Conservation (phyloP, 2,329 filamentous ascomycete species). For the Cladosporium sp. region DNA sequence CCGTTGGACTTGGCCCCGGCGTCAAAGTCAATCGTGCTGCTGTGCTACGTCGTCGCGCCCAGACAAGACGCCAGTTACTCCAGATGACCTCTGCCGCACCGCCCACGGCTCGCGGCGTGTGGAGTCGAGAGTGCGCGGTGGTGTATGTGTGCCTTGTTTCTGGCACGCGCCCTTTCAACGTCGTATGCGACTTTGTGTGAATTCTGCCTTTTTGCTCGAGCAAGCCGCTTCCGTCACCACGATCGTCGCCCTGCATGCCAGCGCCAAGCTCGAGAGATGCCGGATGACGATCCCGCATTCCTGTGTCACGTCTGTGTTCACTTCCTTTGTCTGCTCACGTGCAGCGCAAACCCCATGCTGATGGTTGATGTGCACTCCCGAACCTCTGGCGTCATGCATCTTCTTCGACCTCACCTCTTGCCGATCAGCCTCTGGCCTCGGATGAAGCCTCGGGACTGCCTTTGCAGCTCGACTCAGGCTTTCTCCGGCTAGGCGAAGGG, state of each 20-base stretch:
- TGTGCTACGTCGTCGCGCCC: background rate
- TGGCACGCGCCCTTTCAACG: background rate
- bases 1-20: background rate
- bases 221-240: background rate
- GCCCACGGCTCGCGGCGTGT: background rate
- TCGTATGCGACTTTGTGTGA: background rate
- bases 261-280: background rate
- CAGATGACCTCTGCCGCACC: background rate
- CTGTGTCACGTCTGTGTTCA: constrained; percentile 4
- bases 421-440: background rate
- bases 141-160: background rate
- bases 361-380: background rate
- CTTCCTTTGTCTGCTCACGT: background rate
- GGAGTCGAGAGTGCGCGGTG: background rate
- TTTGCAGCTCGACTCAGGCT: background rate
- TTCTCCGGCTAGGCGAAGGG: background rate
- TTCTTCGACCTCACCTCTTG: background rate
- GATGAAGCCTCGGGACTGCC: background rate
- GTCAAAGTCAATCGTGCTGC: background rate
- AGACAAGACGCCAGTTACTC: background rate
- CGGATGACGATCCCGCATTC: background rate
- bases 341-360: background rate
- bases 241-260: background rate
- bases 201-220: background rate
- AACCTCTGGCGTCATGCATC: too few relatives aligned